These are phyloP conservation scores for Boletus rubescentipes DNA, from an alignment of 768 basidiomycete species.

Conservation along the genomic window DNA sequence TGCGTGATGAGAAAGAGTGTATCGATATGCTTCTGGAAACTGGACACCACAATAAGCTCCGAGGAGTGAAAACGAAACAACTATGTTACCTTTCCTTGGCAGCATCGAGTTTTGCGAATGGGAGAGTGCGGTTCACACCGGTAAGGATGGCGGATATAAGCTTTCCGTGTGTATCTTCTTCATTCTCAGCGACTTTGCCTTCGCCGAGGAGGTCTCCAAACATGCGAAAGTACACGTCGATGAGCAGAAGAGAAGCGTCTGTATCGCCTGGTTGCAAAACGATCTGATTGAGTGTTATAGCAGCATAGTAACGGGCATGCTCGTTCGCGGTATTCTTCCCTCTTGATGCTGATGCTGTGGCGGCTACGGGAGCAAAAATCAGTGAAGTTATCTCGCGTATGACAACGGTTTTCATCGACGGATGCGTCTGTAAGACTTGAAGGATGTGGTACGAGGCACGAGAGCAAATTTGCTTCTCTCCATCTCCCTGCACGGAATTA, in stretches of 20 bases:
- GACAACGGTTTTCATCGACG: conserved; percentile 88
- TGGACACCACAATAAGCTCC: conserved; percentile 28
- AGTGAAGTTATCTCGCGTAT: conserved; percentile 84
- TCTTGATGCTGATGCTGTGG: conserved; percentile 11
- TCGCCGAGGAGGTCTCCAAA: conserved; percentile 87
- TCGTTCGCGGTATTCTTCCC: conserved; percentile 45
- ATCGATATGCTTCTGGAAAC: conserved; percentile 84
- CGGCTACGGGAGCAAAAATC: conserved; percentile 44
- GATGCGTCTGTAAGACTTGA: conserved; percentile 86
- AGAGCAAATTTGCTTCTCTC: conserved; percentile 83
- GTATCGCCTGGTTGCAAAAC: conserved; percentile 66
- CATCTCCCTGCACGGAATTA: conserved; percentile 65
- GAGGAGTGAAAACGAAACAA: neutral
- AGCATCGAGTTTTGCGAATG: conserved; percentile 82
- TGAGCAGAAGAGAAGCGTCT: conserved; percentile 71
- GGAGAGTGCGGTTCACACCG: conserved; percentile 92
- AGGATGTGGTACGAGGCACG: conserved; percentile 88
- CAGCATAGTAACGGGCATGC: conserved; percentile 88
- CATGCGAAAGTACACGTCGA: conserved; percentile 92
- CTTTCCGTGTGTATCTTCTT: conserved; percentile 74
- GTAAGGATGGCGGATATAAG: conserved; percentile 89
- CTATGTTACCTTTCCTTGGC: conserved; percentile 57
- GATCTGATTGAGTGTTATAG: conserved; percentile 94
- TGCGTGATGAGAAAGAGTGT: conserved; percentile 95
- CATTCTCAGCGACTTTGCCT: conserved; percentile 30